phyloP scores from a whole-genome alignment of 208 protist species.

The Trichomonas tenax region DNA sequence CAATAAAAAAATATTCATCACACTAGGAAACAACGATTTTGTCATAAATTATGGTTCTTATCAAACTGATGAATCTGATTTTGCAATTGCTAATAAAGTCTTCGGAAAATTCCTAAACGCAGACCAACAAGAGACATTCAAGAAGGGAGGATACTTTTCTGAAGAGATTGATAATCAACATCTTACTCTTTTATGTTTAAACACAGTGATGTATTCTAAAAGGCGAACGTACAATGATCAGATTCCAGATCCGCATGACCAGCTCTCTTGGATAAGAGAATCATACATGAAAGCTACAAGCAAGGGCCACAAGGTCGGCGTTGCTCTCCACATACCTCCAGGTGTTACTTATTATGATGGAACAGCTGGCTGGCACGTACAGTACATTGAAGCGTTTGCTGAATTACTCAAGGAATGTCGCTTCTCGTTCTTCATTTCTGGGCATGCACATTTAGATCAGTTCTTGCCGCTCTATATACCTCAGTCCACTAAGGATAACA shows the following conservation, averaged over 20 bases:
- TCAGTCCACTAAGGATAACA: background rate
- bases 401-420: background rate
- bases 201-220: background rate
- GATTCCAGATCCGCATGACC: background rate
- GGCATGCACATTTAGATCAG: background rate
- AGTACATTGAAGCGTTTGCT: background rate
- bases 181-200: background rate
- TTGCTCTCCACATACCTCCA: background rate
- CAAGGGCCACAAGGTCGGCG: background rate
- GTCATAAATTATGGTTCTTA: background rate
- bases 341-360: background rate
- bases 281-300: too few relatives aligned
- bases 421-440: background rate
- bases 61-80: background rate
- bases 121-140: background rate
- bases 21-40: background rate
- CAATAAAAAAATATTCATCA: background rate
- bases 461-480: background rate
- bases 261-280: background rate
- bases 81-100: background rate
- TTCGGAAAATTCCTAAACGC: background rate
- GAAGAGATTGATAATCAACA: background rate
- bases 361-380: background rate
- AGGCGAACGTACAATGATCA: background rate
- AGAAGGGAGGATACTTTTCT: background rate